Percentiles rank a stretch among this genome's conserved stretches.
These are phyloP conservation scores for Galeopsis tetrahit DNA, from an alignment of 257 asterid genomes.

Conservation along the genomic window DNA sequence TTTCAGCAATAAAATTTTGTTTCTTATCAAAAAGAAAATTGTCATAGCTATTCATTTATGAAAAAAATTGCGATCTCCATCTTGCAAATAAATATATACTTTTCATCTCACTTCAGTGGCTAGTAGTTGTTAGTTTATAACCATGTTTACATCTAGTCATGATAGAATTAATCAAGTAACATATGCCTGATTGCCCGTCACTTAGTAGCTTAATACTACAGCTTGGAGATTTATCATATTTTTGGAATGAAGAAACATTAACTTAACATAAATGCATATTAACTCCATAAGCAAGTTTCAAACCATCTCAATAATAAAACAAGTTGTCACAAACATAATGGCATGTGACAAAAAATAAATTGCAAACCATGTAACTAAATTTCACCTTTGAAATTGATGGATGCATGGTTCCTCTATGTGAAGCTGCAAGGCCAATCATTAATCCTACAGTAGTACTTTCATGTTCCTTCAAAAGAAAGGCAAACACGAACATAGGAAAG, in stretches of 20 bases:
- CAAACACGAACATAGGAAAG: neutral
- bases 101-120: neutral
- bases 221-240: slow-evolving; percentile 10
- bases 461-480: slow-evolving; percentile 68
- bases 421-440: slow-evolving; percentile 99
- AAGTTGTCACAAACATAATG: neutral
- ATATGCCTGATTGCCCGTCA: neutral
- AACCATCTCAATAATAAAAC: neutral
- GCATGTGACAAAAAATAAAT: slow-evolving; percentile 30
- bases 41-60: neutral
- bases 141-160: neutral
- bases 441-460: slow-evolving; percentile 94
- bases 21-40: no score
- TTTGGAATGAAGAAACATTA: slow-evolving; percentile 12
- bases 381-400: slow-evolving; percentile 96
- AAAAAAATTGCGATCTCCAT: neutral
- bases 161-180: neutral
- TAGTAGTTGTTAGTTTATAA: neutral
- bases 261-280: slow-evolving; percentile 17
- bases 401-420: slow-evolving; percentile 94
- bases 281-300: slow-evolving; percentile 22
- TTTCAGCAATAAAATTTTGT: no score
- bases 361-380: slow-evolving; percentile 28
- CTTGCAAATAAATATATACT: neutral
- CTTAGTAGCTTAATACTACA: neutral